phyloP scores from a whole-genome alignment of 495 filamentous ascomycete species.

The Xylaria palmicola region DNA sequence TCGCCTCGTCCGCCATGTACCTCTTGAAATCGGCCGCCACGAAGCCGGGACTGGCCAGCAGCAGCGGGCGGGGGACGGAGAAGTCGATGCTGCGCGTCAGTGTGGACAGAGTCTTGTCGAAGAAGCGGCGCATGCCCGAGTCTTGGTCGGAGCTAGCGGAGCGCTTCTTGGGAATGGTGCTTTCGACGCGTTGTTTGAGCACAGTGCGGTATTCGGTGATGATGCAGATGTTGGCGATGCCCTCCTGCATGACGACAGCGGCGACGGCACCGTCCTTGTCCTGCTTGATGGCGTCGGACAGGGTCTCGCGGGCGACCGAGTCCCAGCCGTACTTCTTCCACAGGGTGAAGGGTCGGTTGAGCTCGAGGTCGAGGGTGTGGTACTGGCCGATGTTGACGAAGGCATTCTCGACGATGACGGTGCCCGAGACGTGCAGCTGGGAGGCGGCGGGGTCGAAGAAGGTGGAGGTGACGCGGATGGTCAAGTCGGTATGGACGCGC shows the following conservation, averaged over 20 bases:
- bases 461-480: slow-evolving; percentile 75
- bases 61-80: slow-evolving; percentile 63
- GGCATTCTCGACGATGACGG: slow-evolving; percentile 78
- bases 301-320: slow-evolving; percentile 73
- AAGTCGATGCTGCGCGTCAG: slow-evolving; percentile 79
- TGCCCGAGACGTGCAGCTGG: slow-evolving; percentile 80
- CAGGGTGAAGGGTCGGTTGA: slow-evolving; percentile 65
- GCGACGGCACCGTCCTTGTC: slow-evolving; percentile 76
- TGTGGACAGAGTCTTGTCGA: slow-evolving; percentile 70
- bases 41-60: slow-evolving; percentile 89
- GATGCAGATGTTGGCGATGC: slow-evolving; percentile 86
- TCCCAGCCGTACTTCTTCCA: slow-evolving; percentile 93
- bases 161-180: slow-evolving; percentile 77
- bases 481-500: slow-evolving; percentile 74
- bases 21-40: slow-evolving; percentile 76
- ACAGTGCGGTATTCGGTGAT: slow-evolving; percentile 91
- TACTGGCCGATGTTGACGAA: slow-evolving; percentile 79
- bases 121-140: slow-evolving; percentile 79
- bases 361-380: slow-evolving; percentile 88
- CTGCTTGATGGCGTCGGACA: slow-evolving; percentile 76
- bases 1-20: slow-evolving; percentile 73
- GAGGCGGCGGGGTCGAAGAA: slow-evolving; percentile 88
- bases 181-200: slow-evolving; percentile 82
- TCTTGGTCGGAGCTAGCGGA: slow-evolving; percentile 62
- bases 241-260: slow-evolving; percentile 93